Evolutionary conservation across 192 early-diverging fungal genomes (phyloP), one percentile per base, ranked within the genome.

Genomic region (Mortierella alpina): DNA sequence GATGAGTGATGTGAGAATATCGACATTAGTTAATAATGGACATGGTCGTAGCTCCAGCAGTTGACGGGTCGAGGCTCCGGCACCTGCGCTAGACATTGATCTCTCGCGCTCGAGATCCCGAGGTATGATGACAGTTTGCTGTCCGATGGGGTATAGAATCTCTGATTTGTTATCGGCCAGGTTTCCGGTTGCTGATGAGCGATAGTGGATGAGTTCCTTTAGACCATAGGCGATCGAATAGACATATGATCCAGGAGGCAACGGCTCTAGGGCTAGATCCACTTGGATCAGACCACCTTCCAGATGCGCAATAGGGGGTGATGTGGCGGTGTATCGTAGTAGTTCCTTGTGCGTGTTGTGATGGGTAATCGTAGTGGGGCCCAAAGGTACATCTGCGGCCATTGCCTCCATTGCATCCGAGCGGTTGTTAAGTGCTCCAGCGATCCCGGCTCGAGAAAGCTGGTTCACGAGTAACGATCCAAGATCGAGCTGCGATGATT

Each of bases 141-240:
- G 77, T 59, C 77, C 77, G 63, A 72, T 68, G 42, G 77, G 77
- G 70, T 80, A 80, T 72, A 80, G 31, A 68, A 72, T 72, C 70
- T 80, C 70, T 55, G 77, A 68, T 60, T 80, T 80, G 77, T 80
- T 80, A 56, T 72, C 77, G 40, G 77, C 59, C 22, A 57, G 10
- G 63, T 72, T 80, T 7, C 77, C 77, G 13, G 65, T 80, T 5
- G 77, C 77, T n/a, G 77, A 80, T 7, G 77, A 72, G 22, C 77
- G 31, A 42, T 80, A 80, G 55, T 80, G 60, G 54, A 80, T 80
- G 7, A 68, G 12, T 18, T 80, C 77, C n/a, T 80, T 80, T 49
- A 80, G 51, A 51, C 77, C 77, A 41, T 80, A 80, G 10, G 66
- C 77, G 49, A 80, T 68, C 46, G 77, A 80, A 60, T 80, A 80